Percentiles rank a stretch among this genome's conserved stretches.
These are phyloP conservation scores for Populus pruinosa DNA, from an alignment of 345 rosid species.

Conservation along the genomic window DNA sequence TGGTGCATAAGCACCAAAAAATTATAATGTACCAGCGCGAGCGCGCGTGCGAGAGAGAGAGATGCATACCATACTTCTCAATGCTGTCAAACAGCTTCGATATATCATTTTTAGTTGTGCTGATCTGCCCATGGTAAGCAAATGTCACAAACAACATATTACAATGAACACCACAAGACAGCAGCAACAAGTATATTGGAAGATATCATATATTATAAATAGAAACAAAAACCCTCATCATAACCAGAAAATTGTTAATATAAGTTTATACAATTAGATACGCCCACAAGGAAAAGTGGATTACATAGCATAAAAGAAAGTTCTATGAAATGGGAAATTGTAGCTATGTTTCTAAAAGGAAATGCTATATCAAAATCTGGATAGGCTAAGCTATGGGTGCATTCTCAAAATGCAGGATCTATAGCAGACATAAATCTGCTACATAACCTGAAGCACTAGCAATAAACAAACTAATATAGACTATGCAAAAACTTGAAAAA, in stretches of 20 bases:
- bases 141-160: constrained; percentile 1
- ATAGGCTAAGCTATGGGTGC: neutral
- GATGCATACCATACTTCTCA: constrained; percentile 68
- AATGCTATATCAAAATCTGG: neutral
- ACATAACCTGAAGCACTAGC: neutral
- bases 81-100: constrained; percentile 82
- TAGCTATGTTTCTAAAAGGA: neutral
- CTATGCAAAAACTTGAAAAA: neutral
- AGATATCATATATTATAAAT: neutral
- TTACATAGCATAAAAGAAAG: neutral
- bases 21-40: neutral
- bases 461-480: neutral
- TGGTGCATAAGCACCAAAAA: neutral
- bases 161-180: neutral
- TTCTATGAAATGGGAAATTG: neutral
- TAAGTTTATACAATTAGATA: neutral
- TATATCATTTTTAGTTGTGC: constrained; percentile 56
- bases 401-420: neutral
- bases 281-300: neutral
- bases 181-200: neutral
- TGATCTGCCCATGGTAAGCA: constrained; percentile 49
- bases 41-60: neutral
- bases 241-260: neutral
- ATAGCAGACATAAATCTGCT: neutral
- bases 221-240: neutral